phyloP scores from a whole-genome alignment of 106 monocot genomes.

The Allium cepa region DNA sequence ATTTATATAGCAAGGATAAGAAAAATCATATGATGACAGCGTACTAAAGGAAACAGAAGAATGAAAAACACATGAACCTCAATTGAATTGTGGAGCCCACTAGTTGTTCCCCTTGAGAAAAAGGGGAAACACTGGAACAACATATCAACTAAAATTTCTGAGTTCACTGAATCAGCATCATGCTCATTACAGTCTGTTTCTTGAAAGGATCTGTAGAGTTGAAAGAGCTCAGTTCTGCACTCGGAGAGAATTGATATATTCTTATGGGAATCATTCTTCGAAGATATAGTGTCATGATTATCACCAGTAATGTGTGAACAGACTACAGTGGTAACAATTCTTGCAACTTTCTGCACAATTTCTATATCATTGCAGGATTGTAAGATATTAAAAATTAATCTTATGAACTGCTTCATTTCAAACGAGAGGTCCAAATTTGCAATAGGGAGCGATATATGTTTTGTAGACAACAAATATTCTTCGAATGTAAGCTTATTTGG shows the following conservation, averaged over 20 bases:
- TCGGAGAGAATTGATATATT: conserved; percentile 23
- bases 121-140: conserved; percentile 46
- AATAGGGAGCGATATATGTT: conserved; percentile 32
- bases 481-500: conserved; percentile 45
- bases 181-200: conserved; percentile 7
- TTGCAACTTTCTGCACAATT: conserved; percentile 30
- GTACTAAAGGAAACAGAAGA: background rate
- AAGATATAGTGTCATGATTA: conserved; percentile 7
- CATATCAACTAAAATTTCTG: conserved; percentile 49
- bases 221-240: conserved; percentile 47
- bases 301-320: conserved; percentile 31
- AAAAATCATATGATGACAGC: background rate
- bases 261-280: conserved; percentile 19
- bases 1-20: background rate
- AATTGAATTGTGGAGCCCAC: conserved; percentile 20
- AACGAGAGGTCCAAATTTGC: conserved; percentile 37
- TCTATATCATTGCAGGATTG: conserved; percentile 35
- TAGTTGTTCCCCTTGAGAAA: conserved; percentile 19
- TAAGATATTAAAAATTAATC: conserved; percentile 37
- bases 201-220: conserved; percentile 31
- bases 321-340: conserved; percentile 44
- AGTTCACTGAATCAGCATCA: conserved; percentile 24
- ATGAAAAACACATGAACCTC: conserved; percentile 26
- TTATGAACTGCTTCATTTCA: conserved; percentile 67
- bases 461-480: conserved; percentile 48